Conservation (phyloP, 495 filamentous ascomycete species). For the Lasiosphaeria hispida region DNA sequence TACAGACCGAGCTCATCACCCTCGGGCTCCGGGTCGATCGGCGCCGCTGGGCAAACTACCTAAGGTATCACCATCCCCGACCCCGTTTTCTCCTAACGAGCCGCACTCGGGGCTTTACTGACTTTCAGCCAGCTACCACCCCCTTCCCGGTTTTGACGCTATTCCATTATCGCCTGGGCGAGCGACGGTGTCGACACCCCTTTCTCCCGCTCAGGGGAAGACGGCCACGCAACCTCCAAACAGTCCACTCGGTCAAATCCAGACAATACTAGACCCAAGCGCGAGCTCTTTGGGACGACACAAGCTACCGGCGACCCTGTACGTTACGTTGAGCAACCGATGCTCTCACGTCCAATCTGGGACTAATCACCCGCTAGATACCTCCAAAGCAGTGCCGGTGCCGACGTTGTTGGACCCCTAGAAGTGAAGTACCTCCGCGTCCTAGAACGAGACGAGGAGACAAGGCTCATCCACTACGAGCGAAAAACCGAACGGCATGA, state of each 20-base stretch:
- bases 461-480: conserved; percentile 12
- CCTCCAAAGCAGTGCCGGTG: neutral
- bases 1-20: conserved; percentile 4
- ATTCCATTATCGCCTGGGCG: neutral
- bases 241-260: neutral
- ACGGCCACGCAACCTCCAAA: neutral
- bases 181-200: neutral
- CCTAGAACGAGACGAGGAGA: conserved; percentile 5
- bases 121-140: conserved; percentile 5
- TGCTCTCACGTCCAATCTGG: neutral
- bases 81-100: too few species aligned
- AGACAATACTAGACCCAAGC: neutral
- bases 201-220: neutral
- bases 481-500: conserved; percentile 3
- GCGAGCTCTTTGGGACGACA: neutral
- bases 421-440: conserved; percentile 10
- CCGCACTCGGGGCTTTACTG: too few species aligned
- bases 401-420: conserved; percentile 3
- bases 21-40: conserved; percentile 4
- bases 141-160: neutral
- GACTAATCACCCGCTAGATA: neutral
- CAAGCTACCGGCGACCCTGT: neutral
- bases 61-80: neutral
- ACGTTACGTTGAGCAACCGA: neutral
- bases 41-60: conserved; percentile 2